Evolutionary conservation across 257 asterid species (phyloP), one percentile per base, ranked within the genome.

Genomic region (Lycium ferocissimum): DNA sequence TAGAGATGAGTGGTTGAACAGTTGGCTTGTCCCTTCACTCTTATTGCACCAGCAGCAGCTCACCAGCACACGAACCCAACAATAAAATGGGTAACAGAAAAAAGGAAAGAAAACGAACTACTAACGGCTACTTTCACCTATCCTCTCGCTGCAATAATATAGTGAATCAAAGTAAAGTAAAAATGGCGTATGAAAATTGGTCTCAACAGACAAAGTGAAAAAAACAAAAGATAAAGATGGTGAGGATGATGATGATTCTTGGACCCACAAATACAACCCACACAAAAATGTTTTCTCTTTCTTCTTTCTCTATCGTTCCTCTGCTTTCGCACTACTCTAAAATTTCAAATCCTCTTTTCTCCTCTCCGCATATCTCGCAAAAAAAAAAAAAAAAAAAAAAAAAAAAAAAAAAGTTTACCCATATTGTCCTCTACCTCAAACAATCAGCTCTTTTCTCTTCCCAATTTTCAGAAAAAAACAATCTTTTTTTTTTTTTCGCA

Each of bases 301-400:
- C 72, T 51, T 79, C n/a, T 8, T 57, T 78, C 65, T 43, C 22
- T 59, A 56, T 4, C 47, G 54, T 78, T 84, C 84, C 85, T 45
- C 59, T 45, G 62, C 83, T 61, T 79, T 59, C 72, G 85, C 83
- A 59, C 57, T 43, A 45, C 57, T 72, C 57, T 71, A 71, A 40
- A 26, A 26, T 71, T 71, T 71, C 79, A 82, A 81, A 58, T 56
- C 62, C 66, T 57, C 79, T 76, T 63, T 73, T 43, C 63, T 83
- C 37, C 73, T 72, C 80, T 66, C 91, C 94, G 89, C 80, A 65
- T 82, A 87, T 89, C 89, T 79, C 93, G 91, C 86, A 83, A 15
- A 79, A 47, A 35, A 59, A 13, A 61, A 26, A 26, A 0, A 26
- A 26, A 26, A 61, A 26, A 26, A 0, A 26, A 26, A 26, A 83